Evolutionary conservation across 495 filamentous ascomycete species (phyloP), one percentile per base, ranked within the genome.

Genomic region (Chaetomidium leptoderma): DNA sequence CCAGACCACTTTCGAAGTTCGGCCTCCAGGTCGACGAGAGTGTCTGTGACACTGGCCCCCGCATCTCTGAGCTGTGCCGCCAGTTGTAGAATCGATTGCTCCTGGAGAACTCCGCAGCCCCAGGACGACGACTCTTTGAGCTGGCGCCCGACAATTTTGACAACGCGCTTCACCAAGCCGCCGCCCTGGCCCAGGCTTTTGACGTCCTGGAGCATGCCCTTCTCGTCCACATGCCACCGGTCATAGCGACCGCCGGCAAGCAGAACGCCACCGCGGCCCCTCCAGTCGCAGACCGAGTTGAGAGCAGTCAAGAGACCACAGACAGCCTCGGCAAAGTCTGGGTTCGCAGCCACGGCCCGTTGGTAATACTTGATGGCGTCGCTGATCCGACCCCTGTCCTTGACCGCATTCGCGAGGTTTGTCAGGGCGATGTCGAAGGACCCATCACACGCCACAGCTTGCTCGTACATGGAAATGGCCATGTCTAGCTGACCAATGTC

Each of bases 221-320:
- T 78, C 1, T 92, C 87, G 64, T 93, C 85, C 37, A 99, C 91
- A 67, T 99, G 93, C 91, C 92, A 97, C 36, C 91, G 87, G 69
- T 99, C 93, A 35, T 84, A 82, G 63, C 79, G 84, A 23, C 89
- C 89, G 50, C 73, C 76, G 42, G 86, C 81, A 32, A 86, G 80
- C 16, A 86, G 74, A 53, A 96, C 84, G 10, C 93, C 93, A 60
- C 93, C 93, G 45, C 93, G 86, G 16, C 91, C 92, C 61, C 79
- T 81, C 93, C 93, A 99, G 65, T 90, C 91, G 65, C 93, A 99
- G 30, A 99, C 92, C 29, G 93, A 97, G 67, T 96, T 97, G 27
- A 97, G 80, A 24, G 93, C 95, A 63, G 95, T 97, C 13, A 92
- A 93, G 47, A 99, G 79, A 13, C 93, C 93, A 69, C 93, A 99